Evolutionary conservation across 2,329 filamentous ascomycete species (phyloP), one percentile per base, ranked within the genome.

Genomic region (Venturia pyrina): DNA sequence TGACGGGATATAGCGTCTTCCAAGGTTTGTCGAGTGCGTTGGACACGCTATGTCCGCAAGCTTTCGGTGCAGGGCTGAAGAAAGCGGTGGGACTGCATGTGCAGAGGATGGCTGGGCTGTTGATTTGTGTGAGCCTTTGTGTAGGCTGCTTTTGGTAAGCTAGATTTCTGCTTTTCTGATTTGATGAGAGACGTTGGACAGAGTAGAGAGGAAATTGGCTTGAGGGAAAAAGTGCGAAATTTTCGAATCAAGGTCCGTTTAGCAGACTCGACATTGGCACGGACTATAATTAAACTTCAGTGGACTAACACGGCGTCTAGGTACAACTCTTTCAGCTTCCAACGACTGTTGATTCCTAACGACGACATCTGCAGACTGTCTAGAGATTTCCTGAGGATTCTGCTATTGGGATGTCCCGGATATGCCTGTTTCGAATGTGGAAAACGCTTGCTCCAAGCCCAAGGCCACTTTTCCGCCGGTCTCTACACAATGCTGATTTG

Each of bases 21-120:
- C 60, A 62, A 6, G 60, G 60, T 4, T 17, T 62, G 40, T 34
- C 60, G 28, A 44, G 40, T 28, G 60, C 60, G 13, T 28, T 62
- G 43, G 60, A 62, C n/a, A 62, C 60, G 21, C 43, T 62, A n/a
- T 62, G 60, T 21, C 60, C 60, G 37, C 60, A 62, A 17, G 60
- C 60, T 34, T 62, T 44, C 28, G 60, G 60, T 2, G 60, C 60
- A 3, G 60, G 60, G 15, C 19, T 62, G 60, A 44, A 44, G 13
- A 43, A 44, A 28, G 40, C 28, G n/a, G 60, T 62, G 21, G 60
- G 60, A 7, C 34, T 62, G 40, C 60, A 62, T 34, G 43, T 48
- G 37, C 60, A 62, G 28, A 43, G 43, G 5, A 62, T 62, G 60
- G 40, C 43, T 8, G 60, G 10, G 21, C n/a, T 62, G 19, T 41